A percentile compares a stretch with the other conserved stretches of the same genome.
phyloP scores from a whole-genome alignment of 305 asterid species.

The Fraxinus paxiana region DNA sequence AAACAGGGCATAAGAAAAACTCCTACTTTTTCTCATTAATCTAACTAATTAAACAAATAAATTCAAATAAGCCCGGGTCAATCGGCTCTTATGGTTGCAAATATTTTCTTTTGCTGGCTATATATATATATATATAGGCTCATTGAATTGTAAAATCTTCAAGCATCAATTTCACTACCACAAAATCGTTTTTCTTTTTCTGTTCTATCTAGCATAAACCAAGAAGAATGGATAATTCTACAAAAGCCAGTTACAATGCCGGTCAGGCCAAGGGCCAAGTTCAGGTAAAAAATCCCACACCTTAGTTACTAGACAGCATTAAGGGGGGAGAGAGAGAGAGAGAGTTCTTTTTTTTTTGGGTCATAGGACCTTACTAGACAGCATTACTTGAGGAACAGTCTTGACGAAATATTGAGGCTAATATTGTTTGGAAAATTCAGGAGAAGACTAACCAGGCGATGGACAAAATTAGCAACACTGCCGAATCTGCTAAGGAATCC shows the following conservation, averaged over 20 bases:
- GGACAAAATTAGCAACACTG: slow-evolving; percentile 4
- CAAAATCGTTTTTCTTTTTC: not conserved
- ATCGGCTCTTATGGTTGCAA: not conserved
- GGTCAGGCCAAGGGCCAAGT: slow-evolving; percentile 30
- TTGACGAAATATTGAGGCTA: not conserved
- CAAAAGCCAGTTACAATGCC: slow-evolving; percentile 20
- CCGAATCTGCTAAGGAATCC: slow-evolving; percentile 12
- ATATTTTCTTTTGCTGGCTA: not conserved
- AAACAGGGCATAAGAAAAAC: not conserved
- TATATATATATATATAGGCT: not conserved
- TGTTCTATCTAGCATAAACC: not conserved
- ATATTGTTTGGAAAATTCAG: not conserved
- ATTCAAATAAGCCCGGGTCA: not conserved
- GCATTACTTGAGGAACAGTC: not conserved
- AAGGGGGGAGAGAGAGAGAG: slow-evolving; percentile 7
- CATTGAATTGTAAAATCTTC: not conserved
- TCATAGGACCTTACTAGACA: too few species aligned
- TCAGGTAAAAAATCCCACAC: slow-evolving; percentile 14
- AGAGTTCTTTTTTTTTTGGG: too few species aligned
- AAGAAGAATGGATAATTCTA: slow-evolving; percentile 20
- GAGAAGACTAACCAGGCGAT: slow-evolving; percentile 5
- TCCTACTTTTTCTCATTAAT: not conserved
- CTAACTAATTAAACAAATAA: not conserved
- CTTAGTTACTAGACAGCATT: not conserved
- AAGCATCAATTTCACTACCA: not conserved